Percentiles rank a stretch among this genome's conserved stretches.
These are phyloP conservation scores for Tardiomyces depauwii DNA, from an alignment of 1,139 yeast species.

Conservation along the genomic window DNA sequence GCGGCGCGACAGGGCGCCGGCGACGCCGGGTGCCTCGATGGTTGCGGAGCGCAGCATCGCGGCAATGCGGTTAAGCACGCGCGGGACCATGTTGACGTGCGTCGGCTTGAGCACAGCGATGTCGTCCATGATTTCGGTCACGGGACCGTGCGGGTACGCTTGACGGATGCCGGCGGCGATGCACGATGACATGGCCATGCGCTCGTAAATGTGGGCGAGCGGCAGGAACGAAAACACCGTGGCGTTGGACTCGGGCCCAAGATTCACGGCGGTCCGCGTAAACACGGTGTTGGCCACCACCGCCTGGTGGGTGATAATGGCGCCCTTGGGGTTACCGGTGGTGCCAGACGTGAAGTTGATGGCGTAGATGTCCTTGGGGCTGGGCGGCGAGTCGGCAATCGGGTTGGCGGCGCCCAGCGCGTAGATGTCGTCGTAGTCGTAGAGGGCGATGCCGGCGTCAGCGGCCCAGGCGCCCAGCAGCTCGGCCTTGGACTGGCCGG, in stretches of 20 bases:
- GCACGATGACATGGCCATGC: slow-evolving; percentile 19
- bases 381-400: slow-evolving; percentile 38
- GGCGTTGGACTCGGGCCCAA: slow-evolving; percentile 12
- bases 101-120: slow-evolving; percentile 44
- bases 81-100: slow-evolving; percentile 47
- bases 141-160: slow-evolving; percentile 38
- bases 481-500: slow-evolving; percentile 19
- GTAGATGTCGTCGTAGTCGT: slow-evolving; percentile 42
- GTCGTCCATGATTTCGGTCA: slow-evolving; percentile 41
- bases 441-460: slow-evolving; percentile 28
- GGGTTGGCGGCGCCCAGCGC: slow-evolving; percentile 42
- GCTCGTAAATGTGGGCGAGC: slow-evolving; percentile 60
- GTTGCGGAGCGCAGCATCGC: slow-evolving; percentile 34
- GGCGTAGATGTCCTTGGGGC: slow-evolving; percentile 44
- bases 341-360: slow-evolving; percentile 74
- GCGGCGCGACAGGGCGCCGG: slow-evolving; percentile 27
- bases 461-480: slow-evolving; percentile 25
- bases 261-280: slow-evolving; percentile 17
- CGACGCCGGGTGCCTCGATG: slow-evolving; percentile 24
- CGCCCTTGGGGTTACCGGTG: slow-evolving; percentile 69
- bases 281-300: slow-evolving; percentile 35
- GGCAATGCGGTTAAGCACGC: slow-evolving; percentile 55
- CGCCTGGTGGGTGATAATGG: slow-evolving; percentile 46
- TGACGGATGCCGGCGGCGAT: slow-evolving; percentile 24
- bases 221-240: slow-evolving; percentile 41